Base-by-base conservation (phyloP, 1,284 basidiomycete species). In the Leccinum subrobustum region DNA sequence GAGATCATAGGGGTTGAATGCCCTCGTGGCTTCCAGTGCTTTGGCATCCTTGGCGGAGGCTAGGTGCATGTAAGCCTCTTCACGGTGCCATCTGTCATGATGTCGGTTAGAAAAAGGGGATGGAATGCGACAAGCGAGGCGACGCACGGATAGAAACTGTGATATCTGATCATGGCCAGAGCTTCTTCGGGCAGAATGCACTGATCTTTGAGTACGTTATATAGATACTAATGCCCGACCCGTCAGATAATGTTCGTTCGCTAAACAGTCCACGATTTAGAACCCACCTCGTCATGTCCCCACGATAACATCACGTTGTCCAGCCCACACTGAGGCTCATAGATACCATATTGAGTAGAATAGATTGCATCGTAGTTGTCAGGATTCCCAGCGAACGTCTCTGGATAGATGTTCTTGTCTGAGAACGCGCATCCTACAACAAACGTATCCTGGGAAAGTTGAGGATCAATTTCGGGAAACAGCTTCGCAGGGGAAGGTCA, bases 221-320 rank as follows among this genome's bases (percentile, higher is more conserved):
- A 92, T 7, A 92, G 77, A 70, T 92, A 92, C 89, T 91, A 55
- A 57, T 51, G 58, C 60, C 52, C 55, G 56, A 62, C 3, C 51
- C 50, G 56, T 64, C 42, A 69, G 64, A 61, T 50, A n/a, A 42
- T 48, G 60, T 37, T 52, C 6, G 12, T 6, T 56, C 55, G 44
- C 47, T 35, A 42, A 51, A 59, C 35, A 27, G 64, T 52, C 44
- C 18, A 47, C 12, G 44, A 20, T 47, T 47, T 56, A 27, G 60
- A 39, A 61, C 61, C 56, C 59, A 87, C 88, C 81, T 94, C 93
- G 70, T 95, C 93, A 72, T 96, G 94, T 4, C 93, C 93, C 88
- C 91, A 95, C 29, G 87, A 90, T 35, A 96, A 77, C 91, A 95
- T 92, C 63, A 96, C 91, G 70, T 95, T 94, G 63, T 94, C 90